A percentile compares a stretch with the other conserved stretches of the same genome.
These are phyloP conservation scores for Castanea mollissima DNA, from an alignment of 306 rosid genomes.

Conservation along the genomic window DNA sequence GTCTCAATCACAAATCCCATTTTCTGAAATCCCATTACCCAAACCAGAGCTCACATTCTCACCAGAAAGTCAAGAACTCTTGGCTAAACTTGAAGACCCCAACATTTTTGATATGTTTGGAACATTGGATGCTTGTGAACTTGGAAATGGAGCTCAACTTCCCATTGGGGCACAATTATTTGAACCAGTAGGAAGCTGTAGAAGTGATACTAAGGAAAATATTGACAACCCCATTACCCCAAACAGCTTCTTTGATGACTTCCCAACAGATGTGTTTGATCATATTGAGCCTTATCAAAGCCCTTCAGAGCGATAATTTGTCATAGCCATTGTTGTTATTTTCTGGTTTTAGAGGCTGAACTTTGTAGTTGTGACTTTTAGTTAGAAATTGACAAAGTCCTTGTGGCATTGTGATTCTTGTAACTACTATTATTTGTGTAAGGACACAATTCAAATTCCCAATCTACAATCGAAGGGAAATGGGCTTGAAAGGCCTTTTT, in stretches of 20 bases:
- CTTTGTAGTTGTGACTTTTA: not conserved
- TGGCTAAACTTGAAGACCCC: slow-evolving; percentile 39
- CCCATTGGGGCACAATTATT: slow-evolving; percentile 36
- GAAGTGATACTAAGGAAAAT: slow-evolving; percentile 29
- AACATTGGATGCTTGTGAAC: slow-evolving; percentile 37
- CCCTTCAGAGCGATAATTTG: slow-evolving; percentile 37
- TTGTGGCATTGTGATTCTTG: slow-evolving; percentile 1
- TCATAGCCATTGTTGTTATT: not conserved
- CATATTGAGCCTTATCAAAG: slow-evolving; percentile 43
- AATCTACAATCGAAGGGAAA: too few species aligned
- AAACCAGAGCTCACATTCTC: slow-evolving; percentile 43
- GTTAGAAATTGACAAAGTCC: not conserved
- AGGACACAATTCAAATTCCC: too few species aligned
- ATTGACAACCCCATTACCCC: slow-evolving; percentile 23
- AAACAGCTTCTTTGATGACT: slow-evolving; percentile 65
- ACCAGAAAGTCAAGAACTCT: slow-evolving; percentile 41
- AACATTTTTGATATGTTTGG: slow-evolving; percentile 38
- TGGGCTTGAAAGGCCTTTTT: too few species aligned
- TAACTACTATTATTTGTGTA: slow-evolving; percentile 14
- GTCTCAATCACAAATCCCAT: slow-evolving; percentile 19
- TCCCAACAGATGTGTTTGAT: slow-evolving; percentile 69
- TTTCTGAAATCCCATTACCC: slow-evolving; percentile 38
- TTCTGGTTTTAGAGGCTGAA: not conserved
- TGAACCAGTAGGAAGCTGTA: slow-evolving; percentile 43
- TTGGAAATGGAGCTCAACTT: slow-evolving; percentile 35